Base-by-base conservation (phyloP, 2,329 filamentous ascomycete genomes). In the Pseudopithomyces maydicus region DNA sequence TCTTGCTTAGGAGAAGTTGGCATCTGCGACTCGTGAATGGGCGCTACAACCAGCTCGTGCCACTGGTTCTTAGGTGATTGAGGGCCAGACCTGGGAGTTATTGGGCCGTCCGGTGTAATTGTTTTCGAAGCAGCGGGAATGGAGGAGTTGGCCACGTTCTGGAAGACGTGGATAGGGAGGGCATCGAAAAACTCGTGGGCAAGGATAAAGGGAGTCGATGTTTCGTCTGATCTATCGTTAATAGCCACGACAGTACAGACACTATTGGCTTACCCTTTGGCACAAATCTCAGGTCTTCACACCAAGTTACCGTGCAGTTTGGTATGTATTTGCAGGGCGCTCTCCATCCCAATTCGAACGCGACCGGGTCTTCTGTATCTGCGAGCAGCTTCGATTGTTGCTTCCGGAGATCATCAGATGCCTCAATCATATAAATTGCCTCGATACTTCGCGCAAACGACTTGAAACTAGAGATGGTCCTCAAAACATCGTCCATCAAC, bases 171-270 rank as follows among this genome's bases (percentile, higher is more conserved):
- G 66, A 99, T 97, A 33, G 95, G 95, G 0, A 99, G 87, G 2
- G 95, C 95, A 67, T 99, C 95, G 79, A 99, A 99, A 82, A 99
- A 98, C 74, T 99, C 95, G 74, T 99, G 95, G 4, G 95, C 95
- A 47, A 98, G 86, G 58, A 99, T 96, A 75, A 98, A 96, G 0
- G 95, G 94, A 20, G 88, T 90, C 71, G 90, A 90, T 58, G 84
- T 82, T 20, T 86, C 78, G 58, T 85, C 87, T 88, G 64, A 49
- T 23, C 12, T n/a, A 17, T 8, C 17, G 48, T 75, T 38, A 72
- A 66, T n/a, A 41, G 39, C 44, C 33, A 20, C 2, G 35, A 49
- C 55, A 58, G 55, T 56, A n/a, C n/a, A n/a, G n/a, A n/a, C n/a
- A n/a, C n/a, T n/a, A 45, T n/a, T 23, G 64, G 71, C 80, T 65